Evolutionary conservation across 202 grass and related monocot species (phyloP).

Genomic region (Brachypodium distachyon): DNA sequence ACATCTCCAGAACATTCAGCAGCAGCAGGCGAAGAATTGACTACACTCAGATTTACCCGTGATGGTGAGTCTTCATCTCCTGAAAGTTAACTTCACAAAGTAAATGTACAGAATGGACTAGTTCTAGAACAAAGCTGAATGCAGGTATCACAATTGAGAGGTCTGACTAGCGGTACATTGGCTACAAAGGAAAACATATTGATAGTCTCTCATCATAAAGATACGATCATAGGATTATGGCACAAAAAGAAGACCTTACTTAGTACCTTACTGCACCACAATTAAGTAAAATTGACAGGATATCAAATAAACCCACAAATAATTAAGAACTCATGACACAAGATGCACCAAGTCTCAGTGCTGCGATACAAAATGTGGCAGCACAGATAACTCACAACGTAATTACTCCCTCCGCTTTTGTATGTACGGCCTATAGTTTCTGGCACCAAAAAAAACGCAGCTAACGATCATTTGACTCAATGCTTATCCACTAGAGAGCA

Average conservation of each 20-base stretch:
- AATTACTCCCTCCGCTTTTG: too few species aligned
- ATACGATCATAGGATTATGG: neutral
- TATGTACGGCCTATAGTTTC: too few species aligned
- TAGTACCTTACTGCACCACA: neutral
- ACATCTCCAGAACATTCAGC: constrained; percentile 36
- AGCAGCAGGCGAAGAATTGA: constrained; percentile 32
- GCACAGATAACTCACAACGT: too few species aligned
- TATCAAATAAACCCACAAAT: neutral
- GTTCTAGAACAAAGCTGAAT: constrained; percentile 13
- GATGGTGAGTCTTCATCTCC: constrained; percentile 51
- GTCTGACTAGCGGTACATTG: neutral
- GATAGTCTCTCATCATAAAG: constrained; percentile 8
- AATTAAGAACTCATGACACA: neutral
- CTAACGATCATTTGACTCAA: too few species aligned
- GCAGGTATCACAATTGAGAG: neutral
- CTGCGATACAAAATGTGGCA: neutral
- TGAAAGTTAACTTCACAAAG: constrained; percentile 38
- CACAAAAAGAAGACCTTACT: neutral
- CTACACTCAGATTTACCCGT: constrained; percentile 42
- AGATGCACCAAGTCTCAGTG: neutral
- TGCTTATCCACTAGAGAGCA: too few species aligned
- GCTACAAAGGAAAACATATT: neutral
- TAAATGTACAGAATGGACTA: constrained; percentile 33
- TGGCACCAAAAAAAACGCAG: too few species aligned
- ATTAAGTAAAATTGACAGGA: neutral